Conservation (phyloP, 352 stramenopile species). For the Phytopythium sindhum region DNA sequence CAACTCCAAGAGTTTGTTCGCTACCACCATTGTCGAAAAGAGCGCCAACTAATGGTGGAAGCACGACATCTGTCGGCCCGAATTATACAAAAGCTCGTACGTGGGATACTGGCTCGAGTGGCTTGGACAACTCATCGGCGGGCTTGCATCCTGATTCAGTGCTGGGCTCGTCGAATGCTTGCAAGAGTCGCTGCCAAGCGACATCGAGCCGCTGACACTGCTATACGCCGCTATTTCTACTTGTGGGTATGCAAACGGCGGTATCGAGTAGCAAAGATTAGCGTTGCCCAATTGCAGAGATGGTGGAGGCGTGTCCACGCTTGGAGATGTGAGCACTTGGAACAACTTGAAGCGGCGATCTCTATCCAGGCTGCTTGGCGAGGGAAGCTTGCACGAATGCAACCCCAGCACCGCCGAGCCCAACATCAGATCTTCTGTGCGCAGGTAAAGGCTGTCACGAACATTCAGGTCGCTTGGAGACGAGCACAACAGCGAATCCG, state of each 20-base stretch:
- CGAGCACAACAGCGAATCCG: background rate
- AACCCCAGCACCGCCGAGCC: background rate
- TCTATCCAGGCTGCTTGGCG: constrained; percentile 52
- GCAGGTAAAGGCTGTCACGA: background rate
- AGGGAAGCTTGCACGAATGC: constrained; percentile 1
- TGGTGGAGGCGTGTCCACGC: constrained; percentile 64
- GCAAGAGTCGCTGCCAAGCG: constrained; percentile 7
- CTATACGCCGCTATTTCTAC: constrained; percentile 14
- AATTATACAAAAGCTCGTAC: constrained; percentile 48
- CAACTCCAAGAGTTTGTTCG: constrained; percentile 40
- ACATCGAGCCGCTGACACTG: constrained; percentile 9
- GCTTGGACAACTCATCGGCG: constrained; percentile 11
- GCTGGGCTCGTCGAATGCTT: constrained; percentile 26
- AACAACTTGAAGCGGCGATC: constrained; percentile 30
- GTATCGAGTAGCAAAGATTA: constrained; percentile 11
- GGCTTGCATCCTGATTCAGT: constrained; percentile 29
- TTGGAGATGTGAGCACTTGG: constrained; percentile 21
- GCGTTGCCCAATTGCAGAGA: constrained; percentile 24
- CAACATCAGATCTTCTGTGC: background rate
- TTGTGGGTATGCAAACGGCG: constrained; percentile 19
- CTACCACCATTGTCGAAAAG: constrained; percentile 34
- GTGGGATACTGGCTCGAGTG: constrained; percentile 18
- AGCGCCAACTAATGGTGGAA: constrained; percentile 24
- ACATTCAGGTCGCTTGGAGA: background rate
- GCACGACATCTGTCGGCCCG: constrained; percentile 36